These are phyloP conservation scores for Backusella morwellensis DNA, from an alignment of 192 early-diverging fungal genomes.

Conservation along the genomic window DNA sequence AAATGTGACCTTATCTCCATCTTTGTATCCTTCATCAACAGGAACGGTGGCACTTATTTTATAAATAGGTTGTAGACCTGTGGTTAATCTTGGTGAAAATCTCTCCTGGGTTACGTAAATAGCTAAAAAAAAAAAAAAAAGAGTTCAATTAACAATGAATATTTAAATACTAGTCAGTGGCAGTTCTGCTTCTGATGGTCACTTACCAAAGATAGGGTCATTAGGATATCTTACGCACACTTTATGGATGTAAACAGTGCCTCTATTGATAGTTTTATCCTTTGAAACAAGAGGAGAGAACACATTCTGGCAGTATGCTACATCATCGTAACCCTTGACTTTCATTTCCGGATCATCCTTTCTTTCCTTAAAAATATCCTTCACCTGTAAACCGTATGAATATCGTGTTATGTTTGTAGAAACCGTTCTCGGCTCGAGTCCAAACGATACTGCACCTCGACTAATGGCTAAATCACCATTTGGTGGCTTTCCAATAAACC, in stretches of 20 bases:
- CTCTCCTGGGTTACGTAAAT: neutral
- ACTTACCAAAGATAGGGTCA: neutral
- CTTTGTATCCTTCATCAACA: neutral
- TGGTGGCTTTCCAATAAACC: neutral
- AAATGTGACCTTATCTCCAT: neutral
- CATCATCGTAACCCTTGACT: neutral
- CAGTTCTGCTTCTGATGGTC: neutral
- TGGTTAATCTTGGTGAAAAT: neutral
- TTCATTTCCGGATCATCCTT: neutral
- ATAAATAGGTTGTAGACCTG: neutral
- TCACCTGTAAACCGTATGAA: neutral
- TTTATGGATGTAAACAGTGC: neutral
- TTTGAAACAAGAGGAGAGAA: neutral
- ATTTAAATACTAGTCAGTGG: neutral
- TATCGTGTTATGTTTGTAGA: neutral
- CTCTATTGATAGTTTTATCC: neutral
- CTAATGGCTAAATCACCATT: neutral
- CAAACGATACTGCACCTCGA: neutral
- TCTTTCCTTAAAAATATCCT: neutral
- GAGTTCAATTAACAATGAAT: neutral
- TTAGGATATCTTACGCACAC: neutral
- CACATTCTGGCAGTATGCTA: neutral
- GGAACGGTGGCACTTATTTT: neutral
- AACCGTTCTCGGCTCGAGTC: neutral
- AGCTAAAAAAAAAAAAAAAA: neutral